A percentile compares a stretch with the other conserved stretches of the same genome.
Evolutionary conservation across 129 eudicot species (phyloP).

Genomic region (Flaveria ramosissima): DNA sequence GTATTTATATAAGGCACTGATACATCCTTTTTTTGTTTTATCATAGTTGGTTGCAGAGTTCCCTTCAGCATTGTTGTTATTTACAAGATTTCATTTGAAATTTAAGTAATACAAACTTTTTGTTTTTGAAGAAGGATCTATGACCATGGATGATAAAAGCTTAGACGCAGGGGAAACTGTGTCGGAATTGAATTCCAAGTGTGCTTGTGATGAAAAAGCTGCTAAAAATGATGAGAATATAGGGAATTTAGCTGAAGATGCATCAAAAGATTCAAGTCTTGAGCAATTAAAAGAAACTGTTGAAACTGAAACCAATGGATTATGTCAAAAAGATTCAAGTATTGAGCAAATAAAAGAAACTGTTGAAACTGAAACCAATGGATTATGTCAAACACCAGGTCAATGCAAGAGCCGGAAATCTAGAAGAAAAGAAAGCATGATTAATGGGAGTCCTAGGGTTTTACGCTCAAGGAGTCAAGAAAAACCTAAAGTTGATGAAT

Average conservation of each 20-base stretch:
- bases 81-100: not conserved
- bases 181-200: slow-evolving; percentile 16
- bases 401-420: slow-evolving; percentile 24
- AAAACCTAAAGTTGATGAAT: slow-evolving; percentile 49
- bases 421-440: slow-evolving; percentile 36
- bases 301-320: slow-evolving; percentile 16
- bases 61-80: not conserved
- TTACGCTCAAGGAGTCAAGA: slow-evolving; percentile 69
- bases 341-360: slow-evolving; percentile 25
- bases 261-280: slow-evolving; percentile 5
- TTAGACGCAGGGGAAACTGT: slow-evolving; percentile 23
- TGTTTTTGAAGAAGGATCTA: slow-evolving; percentile 13
- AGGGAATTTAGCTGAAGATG: not conserved
- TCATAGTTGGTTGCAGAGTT: slow-evolving; percentile 18
- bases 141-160: slow-evolving; percentile 20
- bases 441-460: slow-evolving; percentile 45
- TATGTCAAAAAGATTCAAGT: slow-evolving; percentile 28
- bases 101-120: not conserved
- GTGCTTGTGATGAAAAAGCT: slow-evolving; percentile 29
- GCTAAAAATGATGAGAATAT: slow-evolving; percentile 18
- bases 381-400: slow-evolving; percentile 22
- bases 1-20: not conserved
- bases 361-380: slow-evolving; percentile 22
- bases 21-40: not conserved
- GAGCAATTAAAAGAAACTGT: slow-evolving; percentile 26